Conservation (phyloP, 441 rosid genomes). For the Corymbia citriodora region DNA sequence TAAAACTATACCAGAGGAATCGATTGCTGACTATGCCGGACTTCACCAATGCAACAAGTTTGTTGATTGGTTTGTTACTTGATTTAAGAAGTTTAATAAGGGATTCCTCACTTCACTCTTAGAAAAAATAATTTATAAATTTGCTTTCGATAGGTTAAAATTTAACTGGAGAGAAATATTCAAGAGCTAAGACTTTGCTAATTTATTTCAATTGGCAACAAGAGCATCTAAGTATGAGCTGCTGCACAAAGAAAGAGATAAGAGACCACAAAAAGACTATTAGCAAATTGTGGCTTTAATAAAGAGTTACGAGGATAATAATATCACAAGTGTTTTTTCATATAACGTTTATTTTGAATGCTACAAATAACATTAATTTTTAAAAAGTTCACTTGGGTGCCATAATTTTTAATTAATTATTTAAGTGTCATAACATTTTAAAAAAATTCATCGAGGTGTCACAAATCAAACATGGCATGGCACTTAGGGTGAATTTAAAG, state of each 20-base stretch:
- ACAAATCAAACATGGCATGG: neutral
- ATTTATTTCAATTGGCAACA: neutral
- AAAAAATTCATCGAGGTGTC: neutral
- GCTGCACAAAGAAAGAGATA: neutral
- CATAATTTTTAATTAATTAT: too few relatives aligned
- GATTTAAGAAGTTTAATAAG: neutral
- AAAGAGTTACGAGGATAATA: accelerated
- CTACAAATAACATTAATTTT: too few relatives aligned
- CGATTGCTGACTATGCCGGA: neutral
- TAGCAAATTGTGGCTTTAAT: neutral
- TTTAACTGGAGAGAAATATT: neutral
- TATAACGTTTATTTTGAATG: accelerated
- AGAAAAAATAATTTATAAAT: neutral
- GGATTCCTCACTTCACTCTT: neutral
- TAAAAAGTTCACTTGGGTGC: neutral
- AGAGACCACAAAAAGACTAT: neutral
- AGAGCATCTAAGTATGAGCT: neutral
- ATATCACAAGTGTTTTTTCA: accelerated
- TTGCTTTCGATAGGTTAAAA: neutral
- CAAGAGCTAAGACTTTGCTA: neutral
- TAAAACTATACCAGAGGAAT: neutral
- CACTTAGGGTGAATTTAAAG: neutral
- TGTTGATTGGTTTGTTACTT: neutral
- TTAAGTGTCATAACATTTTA: neutral
- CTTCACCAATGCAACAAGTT: neutral